Conservation (phyloP, 805 yeast genomes). For the Cyberlindnera euphorbiiphila region DNA sequence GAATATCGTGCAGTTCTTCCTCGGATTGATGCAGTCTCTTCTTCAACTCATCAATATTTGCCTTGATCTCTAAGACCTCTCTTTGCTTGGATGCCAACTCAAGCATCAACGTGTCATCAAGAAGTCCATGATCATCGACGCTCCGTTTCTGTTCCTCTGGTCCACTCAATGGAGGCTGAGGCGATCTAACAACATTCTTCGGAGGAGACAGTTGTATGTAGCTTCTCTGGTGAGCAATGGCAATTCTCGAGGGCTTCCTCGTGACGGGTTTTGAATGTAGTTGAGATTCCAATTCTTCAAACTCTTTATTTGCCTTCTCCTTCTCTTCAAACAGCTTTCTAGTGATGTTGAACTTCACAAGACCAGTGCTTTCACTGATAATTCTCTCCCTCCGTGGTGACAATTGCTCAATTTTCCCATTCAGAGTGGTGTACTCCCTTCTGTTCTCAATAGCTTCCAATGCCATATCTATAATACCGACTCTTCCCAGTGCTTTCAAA, state of each 20-base stretch:
- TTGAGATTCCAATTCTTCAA: constrained; percentile 14
- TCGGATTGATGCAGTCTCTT: constrained; percentile 38
- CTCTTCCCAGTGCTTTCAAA: too few relatives aligned
- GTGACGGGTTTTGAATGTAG: background rate
- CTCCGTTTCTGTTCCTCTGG: background rate
- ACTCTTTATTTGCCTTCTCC: constrained; percentile 15
- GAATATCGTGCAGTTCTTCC: constrained; percentile 35
- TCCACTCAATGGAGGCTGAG: too few relatives aligned
- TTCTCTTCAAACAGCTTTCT: constrained; percentile 15
- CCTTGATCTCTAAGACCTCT: constrained; percentile 45
- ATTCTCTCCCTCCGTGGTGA: constrained; percentile 33
- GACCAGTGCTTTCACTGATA: constrained; percentile 48
- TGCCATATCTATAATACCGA: constrained; percentile 4
- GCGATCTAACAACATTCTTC: too few relatives aligned
- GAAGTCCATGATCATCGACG: background rate
- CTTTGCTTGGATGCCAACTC: constrained; percentile 51
- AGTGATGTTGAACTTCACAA: constrained; percentile 38
- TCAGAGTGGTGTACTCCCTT: constrained; percentile 1
- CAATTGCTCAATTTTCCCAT: constrained; percentile 2
- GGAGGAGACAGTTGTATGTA: constrained; percentile 10
- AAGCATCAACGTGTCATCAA: constrained; percentile 30
- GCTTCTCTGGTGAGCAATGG: constrained; percentile 5
- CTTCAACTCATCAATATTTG: constrained; percentile 33
- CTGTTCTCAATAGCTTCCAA: constrained; percentile 9
- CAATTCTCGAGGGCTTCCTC: constrained; percentile 3